phyloP scores from a whole-genome alignment of 169 alveolate genomes.

The Eimeria maxima region DNA sequence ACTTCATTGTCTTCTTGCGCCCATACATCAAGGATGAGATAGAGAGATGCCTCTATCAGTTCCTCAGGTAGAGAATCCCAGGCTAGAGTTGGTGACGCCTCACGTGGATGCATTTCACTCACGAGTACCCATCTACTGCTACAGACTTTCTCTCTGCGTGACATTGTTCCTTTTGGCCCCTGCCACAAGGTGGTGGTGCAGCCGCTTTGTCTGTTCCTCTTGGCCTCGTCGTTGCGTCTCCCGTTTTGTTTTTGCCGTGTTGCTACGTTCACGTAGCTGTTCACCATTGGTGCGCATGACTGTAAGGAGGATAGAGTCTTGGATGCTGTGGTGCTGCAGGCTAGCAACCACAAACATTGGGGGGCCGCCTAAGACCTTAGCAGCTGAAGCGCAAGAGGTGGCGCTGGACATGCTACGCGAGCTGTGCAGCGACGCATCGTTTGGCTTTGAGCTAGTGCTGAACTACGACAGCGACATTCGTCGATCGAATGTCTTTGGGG shows the following conservation, averaged over 20 bases:
- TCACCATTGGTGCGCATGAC: neutral
- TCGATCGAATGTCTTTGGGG: constrained; percentile 54
- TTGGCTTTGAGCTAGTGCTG: constrained; percentile 55
- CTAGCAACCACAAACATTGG: constrained; percentile 20
- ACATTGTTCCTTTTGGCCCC: neutral
- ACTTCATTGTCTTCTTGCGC: constrained; percentile 63
- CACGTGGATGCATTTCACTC: neutral
- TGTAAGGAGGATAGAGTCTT: neutral
- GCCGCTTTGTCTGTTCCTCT: neutral
- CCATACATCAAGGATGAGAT: constrained; percentile 55
- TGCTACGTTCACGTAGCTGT: neutral
- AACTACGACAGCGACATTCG: constrained; percentile 69
- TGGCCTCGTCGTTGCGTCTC: neutral
- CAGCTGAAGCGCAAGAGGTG: constrained; percentile 64
- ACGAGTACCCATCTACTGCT: neutral
- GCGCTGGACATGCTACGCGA: constrained; percentile 69
- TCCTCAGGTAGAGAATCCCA: constrained; percentile 22
- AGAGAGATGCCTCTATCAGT: constrained; percentile 51
- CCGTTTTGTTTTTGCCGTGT: neutral
- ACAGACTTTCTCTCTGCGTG: neutral
- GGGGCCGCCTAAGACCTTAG: constrained; percentile 28
- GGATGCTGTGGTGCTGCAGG: constrained; percentile 30
- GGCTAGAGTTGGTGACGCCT: neutral
- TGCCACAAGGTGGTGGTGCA: neutral
- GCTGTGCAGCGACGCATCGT: constrained; percentile 60